A percentile compares a stretch with the other conserved stretches of the same genome.
Conservation (phyloP, 75 land plant genomes). For the Pinus taeda region DNA sequence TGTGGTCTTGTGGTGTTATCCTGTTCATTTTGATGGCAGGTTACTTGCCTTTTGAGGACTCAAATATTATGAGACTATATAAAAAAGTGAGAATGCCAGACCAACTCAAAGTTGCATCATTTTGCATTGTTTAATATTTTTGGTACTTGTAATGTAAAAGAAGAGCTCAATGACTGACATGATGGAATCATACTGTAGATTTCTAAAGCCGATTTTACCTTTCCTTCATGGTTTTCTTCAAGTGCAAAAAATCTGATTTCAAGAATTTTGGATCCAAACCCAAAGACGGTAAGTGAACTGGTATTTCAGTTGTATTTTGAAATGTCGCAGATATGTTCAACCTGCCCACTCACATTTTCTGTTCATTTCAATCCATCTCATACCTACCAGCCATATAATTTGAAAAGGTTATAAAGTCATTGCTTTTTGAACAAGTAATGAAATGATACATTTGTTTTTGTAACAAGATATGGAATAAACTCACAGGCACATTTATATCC, state of each 20-base stretch:
- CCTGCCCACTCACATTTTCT: no score
- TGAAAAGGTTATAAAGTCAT: no score
- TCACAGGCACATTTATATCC: no score
- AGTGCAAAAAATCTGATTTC: constrained; percentile 67
- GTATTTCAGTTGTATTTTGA: neutral
- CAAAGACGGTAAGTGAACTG: constrained; percentile 59
- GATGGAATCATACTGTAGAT: constrained; percentile 42
- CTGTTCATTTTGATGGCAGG: constrained; percentile 87
- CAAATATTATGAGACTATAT: constrained; percentile 50
- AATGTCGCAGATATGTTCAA: no score
- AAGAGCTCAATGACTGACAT: no score
- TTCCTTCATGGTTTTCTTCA: constrained; percentile 91
- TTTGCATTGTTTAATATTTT: no score
- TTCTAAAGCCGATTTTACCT: constrained; percentile 71
- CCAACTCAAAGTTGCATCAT: neutral
- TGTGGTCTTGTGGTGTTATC: constrained; percentile 91
- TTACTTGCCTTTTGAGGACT: constrained; percentile 77
- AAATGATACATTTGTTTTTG: neutral
- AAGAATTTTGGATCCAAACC: constrained; percentile 88
- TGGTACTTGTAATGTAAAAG: no score
- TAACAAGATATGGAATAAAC: no score
- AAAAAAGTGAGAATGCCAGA: constrained; percentile 36
- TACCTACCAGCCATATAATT: no score
- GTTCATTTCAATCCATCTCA: no score
- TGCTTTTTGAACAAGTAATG: neutral